Percentiles rank a stretch among this genome's conserved stretches.
phyloP scores from a whole-genome alignment of 202 grass and related monocot genomes.

The Eragrostis tef region DNA sequence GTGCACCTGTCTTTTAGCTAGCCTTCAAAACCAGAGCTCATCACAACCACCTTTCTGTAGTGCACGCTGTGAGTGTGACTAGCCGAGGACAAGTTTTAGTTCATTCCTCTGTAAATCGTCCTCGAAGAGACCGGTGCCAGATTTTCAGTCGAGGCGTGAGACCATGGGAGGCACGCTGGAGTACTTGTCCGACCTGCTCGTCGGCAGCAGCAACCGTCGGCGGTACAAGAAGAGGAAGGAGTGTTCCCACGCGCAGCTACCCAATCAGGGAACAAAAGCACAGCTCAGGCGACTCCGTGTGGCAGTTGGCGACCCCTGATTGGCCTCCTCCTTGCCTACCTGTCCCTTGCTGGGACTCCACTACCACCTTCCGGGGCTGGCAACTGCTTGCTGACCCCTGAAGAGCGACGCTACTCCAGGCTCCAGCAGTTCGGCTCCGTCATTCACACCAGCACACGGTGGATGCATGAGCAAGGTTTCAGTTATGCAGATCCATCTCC shows the following conservation, averaged over 20 bases:
- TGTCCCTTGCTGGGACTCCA: constrained; percentile 22
- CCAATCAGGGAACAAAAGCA: constrained; percentile 25
- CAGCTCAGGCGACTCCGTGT: constrained; percentile 24
- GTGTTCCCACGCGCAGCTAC: too few species aligned
- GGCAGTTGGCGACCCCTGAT: constrained; percentile 39
- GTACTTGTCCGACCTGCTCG: constrained; percentile 64
- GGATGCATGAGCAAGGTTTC: constrained; percentile 47
- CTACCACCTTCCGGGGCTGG: background rate
- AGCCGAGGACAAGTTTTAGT: background rate
- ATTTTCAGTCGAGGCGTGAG: background rate
- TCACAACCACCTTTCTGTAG: constrained; percentile 8
- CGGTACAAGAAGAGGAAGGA: constrained; percentile 75
- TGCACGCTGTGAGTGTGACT: constrained; percentile 26
- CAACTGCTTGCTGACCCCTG: constrained; percentile 5
- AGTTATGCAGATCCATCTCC: constrained; percentile 14
- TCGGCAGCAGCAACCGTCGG: constrained; percentile 41
- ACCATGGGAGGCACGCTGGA: constrained; percentile 64
- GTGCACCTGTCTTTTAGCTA: background rate
- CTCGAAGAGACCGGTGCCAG: background rate
- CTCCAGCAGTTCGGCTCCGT: constrained; percentile 7
- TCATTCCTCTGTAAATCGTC: background rate
- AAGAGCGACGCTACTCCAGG: background rate
- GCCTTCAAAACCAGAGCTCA: background rate
- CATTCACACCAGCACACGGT: constrained; percentile 47
- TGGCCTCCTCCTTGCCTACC: constrained; percentile 19